Evolutionary conservation across 2,329 filamentous ascomycete genomes (phyloP).

Genomic region (Pezicula carpinea): DNA sequence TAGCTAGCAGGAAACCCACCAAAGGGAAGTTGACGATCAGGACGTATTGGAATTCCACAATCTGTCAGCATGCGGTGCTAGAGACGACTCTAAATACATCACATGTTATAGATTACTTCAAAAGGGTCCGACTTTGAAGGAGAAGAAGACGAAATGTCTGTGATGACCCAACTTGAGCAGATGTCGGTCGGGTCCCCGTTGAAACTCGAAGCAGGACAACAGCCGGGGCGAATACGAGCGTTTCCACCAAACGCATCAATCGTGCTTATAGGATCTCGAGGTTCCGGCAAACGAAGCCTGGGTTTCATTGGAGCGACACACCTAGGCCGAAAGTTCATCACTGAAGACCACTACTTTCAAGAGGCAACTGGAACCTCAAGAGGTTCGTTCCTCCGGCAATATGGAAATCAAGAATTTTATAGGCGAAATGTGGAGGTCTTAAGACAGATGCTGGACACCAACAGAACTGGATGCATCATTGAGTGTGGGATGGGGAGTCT

Average conservation of each 20-base stretch:
- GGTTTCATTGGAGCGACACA: slow-evolving; percentile 71
- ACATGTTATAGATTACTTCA: slow-evolving; percentile 3
- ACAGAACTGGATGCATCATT: slow-evolving; percentile 60
- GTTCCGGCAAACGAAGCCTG: slow-evolving; percentile 71
- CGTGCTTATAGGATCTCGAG: slow-evolving; percentile 67
- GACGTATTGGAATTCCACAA: not conserved
- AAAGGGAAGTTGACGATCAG: too few species aligned
- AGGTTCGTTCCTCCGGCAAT: slow-evolving; percentile 56
- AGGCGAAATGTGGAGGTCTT: slow-evolving; percentile 59
- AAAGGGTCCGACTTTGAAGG: not conserved
- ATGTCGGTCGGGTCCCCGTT: slow-evolving; percentile 9
- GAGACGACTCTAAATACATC: not conserved
- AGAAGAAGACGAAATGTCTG: slow-evolving; percentile 15
- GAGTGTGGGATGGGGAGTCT: slow-evolving; percentile 63
- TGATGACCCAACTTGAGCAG: slow-evolving; percentile 21
- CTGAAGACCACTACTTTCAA: slow-evolving; percentile 64
- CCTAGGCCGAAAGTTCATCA: slow-evolving; percentile 62
- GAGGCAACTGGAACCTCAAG: slow-evolving; percentile 58
- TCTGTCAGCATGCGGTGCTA: not conserved
- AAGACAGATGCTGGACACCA: slow-evolving; percentile 51
- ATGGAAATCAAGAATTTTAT: slow-evolving; percentile 59
- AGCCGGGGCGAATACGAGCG: slow-evolving; percentile 15
- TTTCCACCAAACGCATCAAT: slow-evolving; percentile 56
- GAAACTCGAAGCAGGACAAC: slow-evolving; percentile 16
- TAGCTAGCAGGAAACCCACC: too few species aligned